Evolutionary conservation across 208 protist genomes (phyloP).

Genomic region (Acanthamoeba healyi): DNA sequence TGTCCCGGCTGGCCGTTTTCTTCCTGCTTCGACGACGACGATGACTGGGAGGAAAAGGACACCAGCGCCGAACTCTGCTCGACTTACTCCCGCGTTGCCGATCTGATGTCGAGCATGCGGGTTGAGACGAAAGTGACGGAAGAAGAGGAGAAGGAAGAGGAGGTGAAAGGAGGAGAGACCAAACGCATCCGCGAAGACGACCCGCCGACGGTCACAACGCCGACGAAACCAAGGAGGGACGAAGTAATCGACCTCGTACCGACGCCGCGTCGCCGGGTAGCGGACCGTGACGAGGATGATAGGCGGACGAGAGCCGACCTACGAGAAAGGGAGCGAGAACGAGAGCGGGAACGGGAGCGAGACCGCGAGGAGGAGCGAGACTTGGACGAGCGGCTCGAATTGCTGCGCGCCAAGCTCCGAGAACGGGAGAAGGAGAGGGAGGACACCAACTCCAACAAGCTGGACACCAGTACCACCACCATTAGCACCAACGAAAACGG

Average conservation of each 20-base stretch:
- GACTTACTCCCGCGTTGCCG: constrained; percentile 51
- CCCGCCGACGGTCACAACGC: neutral
- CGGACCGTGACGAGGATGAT: constrained; percentile 5
- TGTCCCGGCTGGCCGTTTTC: constrained; percentile 56
- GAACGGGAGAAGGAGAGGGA: constrained; percentile 39
- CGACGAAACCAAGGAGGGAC: neutral
- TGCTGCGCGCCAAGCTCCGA: constrained; percentile 27
- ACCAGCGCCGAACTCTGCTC: neutral
- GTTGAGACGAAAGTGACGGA: neutral
- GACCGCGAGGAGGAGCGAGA: constrained; percentile 28
- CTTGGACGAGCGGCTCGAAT: neutral
- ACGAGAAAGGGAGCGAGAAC: constrained; percentile 40
- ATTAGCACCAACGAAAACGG: neutral
- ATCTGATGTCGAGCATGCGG: constrained; percentile 45
- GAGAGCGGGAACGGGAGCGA: constrained; percentile 47
- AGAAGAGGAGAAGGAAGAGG: neutral
- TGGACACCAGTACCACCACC: neutral
- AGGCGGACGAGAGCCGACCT: neutral
- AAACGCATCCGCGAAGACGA: constrained; percentile 3
- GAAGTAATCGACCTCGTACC: neutral
- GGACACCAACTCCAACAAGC: neutral
- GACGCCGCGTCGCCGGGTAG: neutral
- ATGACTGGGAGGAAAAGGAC: constrained; percentile 30
- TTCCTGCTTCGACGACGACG: constrained; percentile 66
- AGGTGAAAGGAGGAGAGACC: neutral